These are phyloP conservation scores for Fusarium lateritium DNA, from an alignment of 2,329 filamentous ascomycete species.

Conservation along the genomic window DNA sequence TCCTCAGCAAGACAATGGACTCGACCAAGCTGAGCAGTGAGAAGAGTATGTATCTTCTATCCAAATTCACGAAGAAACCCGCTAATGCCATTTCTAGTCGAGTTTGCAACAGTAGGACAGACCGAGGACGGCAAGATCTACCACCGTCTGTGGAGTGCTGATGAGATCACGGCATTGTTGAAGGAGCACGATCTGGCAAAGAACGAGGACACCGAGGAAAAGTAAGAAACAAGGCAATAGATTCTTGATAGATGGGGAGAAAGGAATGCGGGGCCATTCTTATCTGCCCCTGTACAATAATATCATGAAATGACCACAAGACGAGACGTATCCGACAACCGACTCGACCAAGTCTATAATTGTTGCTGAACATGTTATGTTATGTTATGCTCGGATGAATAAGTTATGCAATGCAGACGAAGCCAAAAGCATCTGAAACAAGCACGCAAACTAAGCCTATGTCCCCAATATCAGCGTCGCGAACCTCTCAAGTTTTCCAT, in stretches of 20 bases:
- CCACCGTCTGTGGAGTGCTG: slow-evolving; percentile 96
- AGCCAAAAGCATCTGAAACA: slow-evolving; percentile 22
- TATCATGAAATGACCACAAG: slow-evolving; percentile 51
- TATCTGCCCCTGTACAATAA: slow-evolving; percentile 52
- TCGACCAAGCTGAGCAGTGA: slow-evolving; percentile 98
- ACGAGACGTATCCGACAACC: slow-evolving; percentile 29
- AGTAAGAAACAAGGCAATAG: slow-evolving; percentile 58
- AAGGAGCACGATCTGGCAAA: slow-evolving; percentile 97
- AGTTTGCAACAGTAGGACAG: slow-evolving; percentile 97
- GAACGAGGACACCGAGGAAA: slow-evolving; percentile 80
- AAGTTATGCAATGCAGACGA: slow-evolving; percentile 22
- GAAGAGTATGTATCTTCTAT: slow-evolving; percentile 80
- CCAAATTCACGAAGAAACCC: neutral
- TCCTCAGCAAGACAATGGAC: slow-evolving; percentile 99
- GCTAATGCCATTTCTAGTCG: slow-evolving; percentile 71
- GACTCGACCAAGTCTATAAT: slow-evolving; percentile 29
- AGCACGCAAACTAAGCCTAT: slow-evolving; percentile 45
- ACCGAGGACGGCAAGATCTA: slow-evolving; percentile 97
- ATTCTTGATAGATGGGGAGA: slow-evolving; percentile 50
- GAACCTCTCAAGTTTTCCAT: slow-evolving; percentile 49
- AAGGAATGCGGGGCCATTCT: slow-evolving; percentile 42
- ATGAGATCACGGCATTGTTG: slow-evolving; percentile 94
- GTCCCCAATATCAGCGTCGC: slow-evolving; percentile 47
- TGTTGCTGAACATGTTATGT: slow-evolving; percentile 4
- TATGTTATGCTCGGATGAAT: slow-evolving; percentile 10